Conservation (phyloP, 2,329 filamentous ascomycete genomes). For the Fusarium nanum region DNA sequence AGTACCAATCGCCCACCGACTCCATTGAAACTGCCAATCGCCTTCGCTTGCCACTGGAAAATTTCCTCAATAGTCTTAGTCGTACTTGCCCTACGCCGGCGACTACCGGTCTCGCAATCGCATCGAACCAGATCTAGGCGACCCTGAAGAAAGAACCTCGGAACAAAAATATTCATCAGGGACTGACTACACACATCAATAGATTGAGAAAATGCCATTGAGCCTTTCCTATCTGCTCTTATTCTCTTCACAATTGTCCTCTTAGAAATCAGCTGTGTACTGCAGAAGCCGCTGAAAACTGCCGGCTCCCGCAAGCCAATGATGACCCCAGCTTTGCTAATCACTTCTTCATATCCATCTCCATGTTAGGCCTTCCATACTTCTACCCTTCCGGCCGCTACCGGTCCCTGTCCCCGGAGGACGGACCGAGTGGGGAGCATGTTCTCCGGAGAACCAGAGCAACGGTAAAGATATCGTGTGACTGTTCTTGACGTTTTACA, state of each 20-base stretch:
- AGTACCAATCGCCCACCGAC: not conserved
- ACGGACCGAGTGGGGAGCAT: slow-evolving; percentile 24
- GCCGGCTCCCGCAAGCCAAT: slow-evolving; percentile 41
- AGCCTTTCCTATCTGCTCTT: not conserved
- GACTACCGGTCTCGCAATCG: slow-evolving; percentile 20
- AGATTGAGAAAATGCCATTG: not conserved
- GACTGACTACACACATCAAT: not conserved
- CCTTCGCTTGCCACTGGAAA: slow-evolving; percentile 25
- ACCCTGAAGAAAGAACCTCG: slow-evolving; percentile 7
- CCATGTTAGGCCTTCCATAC: not conserved
- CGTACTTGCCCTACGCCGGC: slow-evolving; percentile 15
- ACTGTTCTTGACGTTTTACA: not conserved
- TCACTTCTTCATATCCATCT: slow-evolving; percentile 20
- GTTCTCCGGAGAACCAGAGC: slow-evolving; percentile 17
- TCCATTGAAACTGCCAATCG: slow-evolving; percentile 26
- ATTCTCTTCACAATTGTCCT: not conserved
- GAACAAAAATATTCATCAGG: not conserved
- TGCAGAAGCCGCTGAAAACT: slow-evolving; percentile 16
- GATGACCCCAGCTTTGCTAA: slow-evolving; percentile 45
- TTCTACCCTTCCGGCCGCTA: slow-evolving; percentile 19
- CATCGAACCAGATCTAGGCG: slow-evolving; percentile 17
- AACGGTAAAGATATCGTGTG: slow-evolving; percentile 7
- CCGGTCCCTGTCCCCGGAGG: slow-evolving; percentile 11
- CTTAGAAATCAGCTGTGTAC: not conserved
- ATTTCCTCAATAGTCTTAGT: slow-evolving; percentile 20